Evolutionary conservation across 306 rosid genomes (phyloP).

Genomic region (Trifolium repens): DNA sequence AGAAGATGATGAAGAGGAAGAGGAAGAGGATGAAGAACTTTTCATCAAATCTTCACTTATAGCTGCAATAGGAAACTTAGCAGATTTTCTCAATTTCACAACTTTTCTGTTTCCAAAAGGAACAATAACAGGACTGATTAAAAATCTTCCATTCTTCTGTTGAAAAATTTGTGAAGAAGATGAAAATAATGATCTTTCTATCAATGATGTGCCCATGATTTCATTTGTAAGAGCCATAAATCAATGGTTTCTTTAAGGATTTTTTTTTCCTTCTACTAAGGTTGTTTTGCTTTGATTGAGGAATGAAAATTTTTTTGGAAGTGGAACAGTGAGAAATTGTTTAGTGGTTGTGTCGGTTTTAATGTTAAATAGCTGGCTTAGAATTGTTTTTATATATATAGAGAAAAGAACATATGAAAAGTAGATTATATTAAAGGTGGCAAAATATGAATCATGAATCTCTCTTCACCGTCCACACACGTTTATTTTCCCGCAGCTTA

Average conservation of each 20-base stretch:
- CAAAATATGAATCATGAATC: constrained; percentile 29
- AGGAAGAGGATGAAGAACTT: constrained; percentile 30
- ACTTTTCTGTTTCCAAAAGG: constrained; percentile 47
- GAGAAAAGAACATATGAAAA: not conserved
- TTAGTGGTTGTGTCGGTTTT: constrained; percentile 28
- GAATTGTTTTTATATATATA: constrained; percentile 24
- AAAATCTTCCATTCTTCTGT: constrained; percentile 22
- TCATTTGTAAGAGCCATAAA: constrained; percentile 72
- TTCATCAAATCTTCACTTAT: constrained; percentile 77
- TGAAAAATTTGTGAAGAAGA: constrained; percentile 48
- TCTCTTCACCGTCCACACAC: constrained; percentile 70
- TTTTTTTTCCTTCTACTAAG: not conserved
- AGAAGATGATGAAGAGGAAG: constrained; percentile 29
- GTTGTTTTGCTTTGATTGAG: constrained; percentile 10
- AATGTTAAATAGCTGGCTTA: constrained; percentile 16
- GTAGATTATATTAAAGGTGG: constrained; percentile 35
- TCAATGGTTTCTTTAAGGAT: not conserved
- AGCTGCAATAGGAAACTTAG: constrained; percentile 73
- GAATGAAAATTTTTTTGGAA: constrained; percentile 10
- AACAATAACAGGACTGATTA: constrained; percentile 44
- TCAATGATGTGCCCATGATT: constrained; percentile 53
- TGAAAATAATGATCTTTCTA: constrained; percentile 53
- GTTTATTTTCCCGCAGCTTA: constrained; percentile 10
- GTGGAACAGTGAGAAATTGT: constrained; percentile 6
- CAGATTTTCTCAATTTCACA: constrained; percentile 49